Percentiles rank a stretch among this genome's conserved stretches.
Evolutionary conservation across 2,329 filamentous ascomycete species (phyloP).

Genomic region (Emergomyces pasteurianus): DNA sequence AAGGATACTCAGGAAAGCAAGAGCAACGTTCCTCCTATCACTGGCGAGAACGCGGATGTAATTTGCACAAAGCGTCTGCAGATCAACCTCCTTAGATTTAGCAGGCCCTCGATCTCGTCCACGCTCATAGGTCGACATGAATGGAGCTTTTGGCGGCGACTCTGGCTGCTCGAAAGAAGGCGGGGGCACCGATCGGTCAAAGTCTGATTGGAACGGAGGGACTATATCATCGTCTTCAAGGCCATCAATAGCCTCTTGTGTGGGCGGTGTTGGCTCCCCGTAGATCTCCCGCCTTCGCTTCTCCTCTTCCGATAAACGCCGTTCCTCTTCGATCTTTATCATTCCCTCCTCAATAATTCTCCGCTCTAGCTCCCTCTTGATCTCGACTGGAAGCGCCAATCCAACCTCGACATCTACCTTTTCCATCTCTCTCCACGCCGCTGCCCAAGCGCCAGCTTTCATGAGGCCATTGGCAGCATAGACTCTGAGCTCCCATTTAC

Average conservation of each 20-base stretch:
- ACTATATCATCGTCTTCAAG: conserved; percentile 6
- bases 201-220: not conserved
- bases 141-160: not conserved
- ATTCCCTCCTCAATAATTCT: conserved; percentile 31
- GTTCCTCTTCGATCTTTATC: conserved; percentile 13
- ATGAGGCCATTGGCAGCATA: conserved; percentile 94
- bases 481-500: conserved; percentile 59
- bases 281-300: conserved; percentile 12
- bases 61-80: conserved; percentile 41
- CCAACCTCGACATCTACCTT: conserved; percentile 89
- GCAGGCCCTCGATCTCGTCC: not conserved
- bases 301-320: conserved; percentile 10
- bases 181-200: not conserved
- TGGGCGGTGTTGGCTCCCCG: conserved; percentile 8
- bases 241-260: conserved; percentile 15
- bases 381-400: conserved; percentile 48
- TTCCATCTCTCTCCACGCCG: conserved; percentile 97
- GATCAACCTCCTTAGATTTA: conserved; percentile 28
- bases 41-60: conserved; percentile 41
- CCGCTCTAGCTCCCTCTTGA: conserved; percentile 39
- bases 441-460: conserved; percentile 80
- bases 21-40: conserved; percentile 43
- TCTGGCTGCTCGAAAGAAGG: conserved; percentile 4
- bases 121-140: not conserved
- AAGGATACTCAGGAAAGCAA: conserved; percentile 34